Evolutionary conservation across 345 rosid genomes (phyloP), one percentile per base, ranked within the genome.

Genomic region (Sonneratia alba): DNA sequence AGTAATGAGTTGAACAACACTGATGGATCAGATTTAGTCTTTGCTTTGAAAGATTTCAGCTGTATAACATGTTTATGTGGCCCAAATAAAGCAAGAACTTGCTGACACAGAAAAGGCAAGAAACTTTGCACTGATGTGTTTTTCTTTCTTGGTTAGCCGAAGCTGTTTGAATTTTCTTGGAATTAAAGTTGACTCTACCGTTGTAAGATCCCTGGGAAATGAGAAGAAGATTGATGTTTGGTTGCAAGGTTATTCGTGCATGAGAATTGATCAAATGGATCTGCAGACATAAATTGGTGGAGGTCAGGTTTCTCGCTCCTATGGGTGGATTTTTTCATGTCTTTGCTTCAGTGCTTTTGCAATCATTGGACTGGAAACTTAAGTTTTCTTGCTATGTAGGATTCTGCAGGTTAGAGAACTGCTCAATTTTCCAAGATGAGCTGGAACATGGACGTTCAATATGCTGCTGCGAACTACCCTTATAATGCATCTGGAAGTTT

Each of bases 401-500:
- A 9, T 42, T 62, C 48, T 68, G 42, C 69, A 53, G 56, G 48
- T n/a, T 67, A 68, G 38, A 65, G 64, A 49, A 24, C 72, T 8
- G 55, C 56, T 56, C 71, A 79, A 74, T 68, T 53, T 53, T 53
- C 57, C 66, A 45, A 84, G 65, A 90, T 90, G 91, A 86, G 83
- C 77, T 88, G 96, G 96, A 84, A 80, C 69, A 80, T 90, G 87
- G 91, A 88, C 56, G 79, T 81, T 76, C 88, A 88, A 62, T 81
- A 87, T 80, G 70, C 70, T 67, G 85, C 80, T 70, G 66, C 77
- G 74, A 80, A 77, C 78, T 90, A 88, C 68, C 96, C 93, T 43
- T 90, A 90, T 68, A 88, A 87, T 43, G 83, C 88, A 67, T 84
- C 93, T 22, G 93, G 93, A 72, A 90, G 91, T 80, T 88, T 90